Percentiles rank a stretch among this genome's conserved stretches.
Evolutionary conservation across 106 monocot species (phyloP).

Genomic region (Allium sativum): DNA sequence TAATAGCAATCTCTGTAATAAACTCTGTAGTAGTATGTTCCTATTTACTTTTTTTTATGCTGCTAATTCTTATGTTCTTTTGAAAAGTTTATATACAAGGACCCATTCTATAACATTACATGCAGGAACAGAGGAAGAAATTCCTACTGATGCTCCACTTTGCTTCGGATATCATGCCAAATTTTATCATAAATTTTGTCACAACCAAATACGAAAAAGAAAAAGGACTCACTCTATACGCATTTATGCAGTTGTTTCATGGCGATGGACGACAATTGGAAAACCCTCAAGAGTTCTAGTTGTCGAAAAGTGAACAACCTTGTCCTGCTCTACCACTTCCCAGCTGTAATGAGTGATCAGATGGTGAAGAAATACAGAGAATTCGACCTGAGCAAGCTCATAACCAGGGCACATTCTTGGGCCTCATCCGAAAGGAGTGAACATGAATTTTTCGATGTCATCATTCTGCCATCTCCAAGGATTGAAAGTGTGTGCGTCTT

Average conservation of each 20-base stretch:
- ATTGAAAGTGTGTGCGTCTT: conserved; percentile 70
- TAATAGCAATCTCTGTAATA: too few species aligned
- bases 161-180: too few species aligned
- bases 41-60: too few species aligned
- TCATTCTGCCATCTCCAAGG: conserved; percentile 87
- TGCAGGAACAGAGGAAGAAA: too few species aligned
- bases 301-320: conserved; percentile 78
- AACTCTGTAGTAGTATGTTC: too few species aligned
- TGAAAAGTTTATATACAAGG: too few species aligned
- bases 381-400: conserved; percentile 73
- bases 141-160: too few species aligned
- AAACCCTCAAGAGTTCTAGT: conserved; percentile 72
- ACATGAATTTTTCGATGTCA: conserved; percentile 9
- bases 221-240: not conserved
- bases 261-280: conserved; percentile 44
- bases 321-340: conserved; percentile 71
- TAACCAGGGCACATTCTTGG: conserved; percentile 79
- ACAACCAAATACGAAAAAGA: not conserved
- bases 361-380: conserved; percentile 82
- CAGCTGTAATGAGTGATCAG: conserved; percentile 74
- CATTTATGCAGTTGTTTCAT: not conserved
- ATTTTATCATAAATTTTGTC: too few species aligned
- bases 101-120: too few species aligned
- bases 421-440: conserved; percentile 81
- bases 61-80: too few species aligned